Evolutionary conservation across 2,329 filamentous ascomycete genomes (phyloP), one percentile per base, ranked within the genome.

Genomic region (Paracorniculantispora psalliotae): DNA sequence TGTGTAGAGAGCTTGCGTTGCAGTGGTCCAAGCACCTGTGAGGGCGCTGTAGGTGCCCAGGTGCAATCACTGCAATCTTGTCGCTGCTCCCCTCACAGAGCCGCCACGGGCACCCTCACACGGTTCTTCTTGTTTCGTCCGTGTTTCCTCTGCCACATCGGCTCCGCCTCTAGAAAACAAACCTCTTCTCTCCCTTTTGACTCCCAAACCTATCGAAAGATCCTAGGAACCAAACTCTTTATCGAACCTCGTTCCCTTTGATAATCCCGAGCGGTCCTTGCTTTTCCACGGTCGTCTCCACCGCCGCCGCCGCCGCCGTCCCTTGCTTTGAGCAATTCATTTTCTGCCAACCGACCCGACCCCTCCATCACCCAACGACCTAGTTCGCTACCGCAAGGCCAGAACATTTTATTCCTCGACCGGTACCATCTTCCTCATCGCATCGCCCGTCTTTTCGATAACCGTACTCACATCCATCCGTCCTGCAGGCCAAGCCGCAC

Each of bases 111-210:
- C n/a, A n/a, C n/a, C n/a, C n/a, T n/a, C n/a, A n/a, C n/a, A n/a
- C n/a, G n/a, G n/a, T 39, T 21, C 30, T 30, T 56, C 52, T 53
- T 46, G 54, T 57, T 57, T 57, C 54, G 54, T 28, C 30, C 39
- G 48, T 30, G 54, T 41, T 49, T 57, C 44, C 44, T 35, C 51
- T 26, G 26, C 54, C 35, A 26, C 43, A 26, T 52, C 26, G 23
- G 26, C 35, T 37, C 33, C n/a, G 48, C 19, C 44, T 46, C 19
- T 13, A 39, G 23, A 28, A 33, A 35, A n/a, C 10, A 8, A 19
- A 12, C 26, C n/a, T 13, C 46, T 28, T 23, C 23, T 30, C 5
- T 10, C 44, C 10, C 30, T 33, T 33, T 33, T 33, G n/a, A n/a
- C 30, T 12, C 12, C 30, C 30, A 33, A 33, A 33, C n/a, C n/a